Evolutionary conservation across 768 basidiomycete genomes (phyloP).

Genomic region (Pulveroboletus sp.): DNA sequence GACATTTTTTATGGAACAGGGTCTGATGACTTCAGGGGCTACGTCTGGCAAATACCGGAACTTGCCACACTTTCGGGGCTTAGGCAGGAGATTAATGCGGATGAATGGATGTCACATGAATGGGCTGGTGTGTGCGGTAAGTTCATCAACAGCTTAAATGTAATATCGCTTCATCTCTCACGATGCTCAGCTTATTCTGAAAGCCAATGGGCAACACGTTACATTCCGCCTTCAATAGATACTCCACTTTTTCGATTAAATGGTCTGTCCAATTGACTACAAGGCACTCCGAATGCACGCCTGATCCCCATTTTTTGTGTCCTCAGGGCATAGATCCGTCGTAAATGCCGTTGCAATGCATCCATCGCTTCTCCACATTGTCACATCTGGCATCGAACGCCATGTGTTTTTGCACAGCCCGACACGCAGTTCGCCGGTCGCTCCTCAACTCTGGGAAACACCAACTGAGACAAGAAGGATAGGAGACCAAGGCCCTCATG

Average conservation of each 20-base stretch:
- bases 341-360: conserved; percentile 73
- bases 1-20: conserved; percentile 69
- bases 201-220: conserved; percentile 36
- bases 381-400: conserved; percentile 72
- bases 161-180: conserved; percentile 7
- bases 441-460: conserved; percentile 41
- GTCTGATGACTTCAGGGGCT: conserved; percentile 78
- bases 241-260: conserved; percentile 57
- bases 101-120: conserved; percentile 41
- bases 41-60: conserved; percentile 72
- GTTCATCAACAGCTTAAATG: conserved; percentile 9
- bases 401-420: conserved; percentile 66
- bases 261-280: conserved; percentile 36
- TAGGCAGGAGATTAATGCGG: conserved; percentile 41
- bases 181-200: conserved; percentile 43
- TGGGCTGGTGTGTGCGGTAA: conserved; percentile 31
- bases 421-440: conserved; percentile 50
- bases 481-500: conserved; percentile 31
- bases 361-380: conserved; percentile 59
- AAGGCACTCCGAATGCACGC: neutral
- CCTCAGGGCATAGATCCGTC: conserved; percentile 66
- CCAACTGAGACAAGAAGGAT: conserved; percentile 45
- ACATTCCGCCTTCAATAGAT: conserved; percentile 57
- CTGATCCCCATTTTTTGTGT: conserved; percentile 3
- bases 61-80: conserved; percentile 38